phyloP scores from a whole-genome alignment of 495 filamentous ascomycete genomes.

The Penicillium daleae region DNA sequence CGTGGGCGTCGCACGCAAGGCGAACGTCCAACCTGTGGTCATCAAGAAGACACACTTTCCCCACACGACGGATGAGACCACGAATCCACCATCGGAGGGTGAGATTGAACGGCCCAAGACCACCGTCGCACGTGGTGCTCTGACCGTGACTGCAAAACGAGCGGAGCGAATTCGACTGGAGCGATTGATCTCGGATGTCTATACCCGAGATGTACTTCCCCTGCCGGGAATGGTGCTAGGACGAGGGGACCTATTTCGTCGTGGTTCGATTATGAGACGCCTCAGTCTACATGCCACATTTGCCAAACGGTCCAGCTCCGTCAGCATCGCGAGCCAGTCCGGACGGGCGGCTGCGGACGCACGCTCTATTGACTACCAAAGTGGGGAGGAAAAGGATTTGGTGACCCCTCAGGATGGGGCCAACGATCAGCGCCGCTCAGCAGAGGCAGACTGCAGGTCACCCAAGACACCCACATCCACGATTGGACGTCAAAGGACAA shows the following conservation, averaged over 20 bases:
- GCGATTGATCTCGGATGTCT: constrained; percentile 72
- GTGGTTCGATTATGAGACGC: constrained; percentile 80
- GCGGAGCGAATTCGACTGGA: constrained; percentile 80
- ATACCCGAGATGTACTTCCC: constrained; percentile 81
- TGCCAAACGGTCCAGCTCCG: constrained; percentile 38
- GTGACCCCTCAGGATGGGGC: constrained; percentile 15
- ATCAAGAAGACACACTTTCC: constrained; percentile 85
- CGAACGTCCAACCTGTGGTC: constrained; percentile 68
- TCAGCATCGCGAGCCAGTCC: constrained; percentile 22
- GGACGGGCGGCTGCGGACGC: constrained; percentile 20
- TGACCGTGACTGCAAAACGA: constrained; percentile 61
- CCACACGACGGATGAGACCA: constrained; percentile 52
- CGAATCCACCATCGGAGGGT: constrained; percentile 19
- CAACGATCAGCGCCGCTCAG: constrained; percentile 17
- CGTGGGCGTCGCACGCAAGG: constrained; percentile 65
- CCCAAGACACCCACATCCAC: constrained; percentile 25
- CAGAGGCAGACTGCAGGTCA: constrained; percentile 15
- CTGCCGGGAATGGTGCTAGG: constrained; percentile 81
- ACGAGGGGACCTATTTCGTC: constrained; percentile 63
- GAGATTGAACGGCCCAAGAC: constrained; percentile 41
- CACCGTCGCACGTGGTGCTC: constrained; percentile 23
- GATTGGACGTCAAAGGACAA: constrained; percentile 21
- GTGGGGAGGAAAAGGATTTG: constrained; percentile 22
- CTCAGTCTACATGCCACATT: constrained; percentile 57
- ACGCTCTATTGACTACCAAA: constrained; percentile 17